phyloP scores from a whole-genome alignment of 148 eudicot species.

The Fallopia convolvulus region DNA sequence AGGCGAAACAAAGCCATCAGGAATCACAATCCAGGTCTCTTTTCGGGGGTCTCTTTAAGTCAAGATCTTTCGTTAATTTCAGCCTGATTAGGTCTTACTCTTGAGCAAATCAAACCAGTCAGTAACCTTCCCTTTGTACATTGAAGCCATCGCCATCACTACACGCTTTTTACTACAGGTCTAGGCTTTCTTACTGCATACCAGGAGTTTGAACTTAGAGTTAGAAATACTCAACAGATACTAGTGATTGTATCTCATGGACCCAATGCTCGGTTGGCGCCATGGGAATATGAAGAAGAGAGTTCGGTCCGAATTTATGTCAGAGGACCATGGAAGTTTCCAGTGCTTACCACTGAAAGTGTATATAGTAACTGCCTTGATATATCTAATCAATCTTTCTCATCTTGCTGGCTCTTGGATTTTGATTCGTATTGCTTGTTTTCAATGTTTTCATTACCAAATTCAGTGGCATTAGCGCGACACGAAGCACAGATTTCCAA shows the following conservation, averaged over 20 bases:
- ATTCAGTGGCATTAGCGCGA: not conserved
- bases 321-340: not conserved
- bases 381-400: not conserved
- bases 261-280: constrained; percentile 7
- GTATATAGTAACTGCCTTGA: not conserved
- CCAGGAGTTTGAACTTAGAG: not conserved
- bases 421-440: not conserved
- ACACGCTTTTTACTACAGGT: not conserved
- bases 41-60: constrained; percentile 85
- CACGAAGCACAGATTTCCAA: too few species aligned
- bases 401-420: not conserved
- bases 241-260: not conserved
- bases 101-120: constrained; percentile 14
- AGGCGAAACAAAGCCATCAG: constrained; percentile 42
- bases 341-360: not conserved
- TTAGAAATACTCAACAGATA: not conserved
- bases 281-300: not conserved
- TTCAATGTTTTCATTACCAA: not conserved
- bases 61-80: constrained; percentile 73
- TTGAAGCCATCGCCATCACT: not conserved
- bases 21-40: constrained; percentile 70
- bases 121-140: not conserved
- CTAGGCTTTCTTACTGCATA: not conserved
- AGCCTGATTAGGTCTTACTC: constrained; percentile 78
- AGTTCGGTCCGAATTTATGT: not conserved